These are phyloP conservation scores for Orbilia oligospora DNA, from an alignment of 2,329 filamentous ascomycete genomes.

Conservation along the genomic window DNA sequence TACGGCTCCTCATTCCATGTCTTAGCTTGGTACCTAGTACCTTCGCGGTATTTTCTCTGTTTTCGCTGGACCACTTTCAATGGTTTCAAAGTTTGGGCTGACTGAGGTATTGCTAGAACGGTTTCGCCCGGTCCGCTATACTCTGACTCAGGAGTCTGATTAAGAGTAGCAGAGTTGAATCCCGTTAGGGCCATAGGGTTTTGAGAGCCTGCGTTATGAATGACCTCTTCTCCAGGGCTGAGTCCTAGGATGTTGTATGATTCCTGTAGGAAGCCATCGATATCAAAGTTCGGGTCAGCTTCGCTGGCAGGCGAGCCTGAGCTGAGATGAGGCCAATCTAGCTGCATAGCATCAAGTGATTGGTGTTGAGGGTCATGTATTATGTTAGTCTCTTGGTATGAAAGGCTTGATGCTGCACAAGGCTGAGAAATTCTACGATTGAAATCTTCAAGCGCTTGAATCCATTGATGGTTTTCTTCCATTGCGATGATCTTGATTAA, in stretches of 20 bases:
- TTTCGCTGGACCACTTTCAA: not conserved
- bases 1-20: not conserved
- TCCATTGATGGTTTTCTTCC: not conserved
- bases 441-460: not conserved
- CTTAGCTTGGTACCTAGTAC: not conserved
- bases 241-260: constrained; percentile 2
- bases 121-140: not conserved
- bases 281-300: constrained; percentile 27
- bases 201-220: too few species aligned
- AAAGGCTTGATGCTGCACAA: not conserved
- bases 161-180: not conserved
- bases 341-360: constrained; percentile 63
- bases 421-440: not conserved
- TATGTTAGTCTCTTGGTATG: too few species aligned
- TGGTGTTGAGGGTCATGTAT: not conserved
- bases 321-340: constrained; percentile 62
- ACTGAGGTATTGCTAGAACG: not conserved
- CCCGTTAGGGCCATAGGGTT: not conserved
- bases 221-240: not conserved
- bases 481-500: not conserved
- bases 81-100: not conserved
- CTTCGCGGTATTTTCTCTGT: not conserved
- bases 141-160: not conserved
- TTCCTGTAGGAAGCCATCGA: constrained; percentile 27
- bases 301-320: not conserved